Conservation (phyloP, 1,284 basidiomycete genomes). For the Pholiota adiposa region DNA sequence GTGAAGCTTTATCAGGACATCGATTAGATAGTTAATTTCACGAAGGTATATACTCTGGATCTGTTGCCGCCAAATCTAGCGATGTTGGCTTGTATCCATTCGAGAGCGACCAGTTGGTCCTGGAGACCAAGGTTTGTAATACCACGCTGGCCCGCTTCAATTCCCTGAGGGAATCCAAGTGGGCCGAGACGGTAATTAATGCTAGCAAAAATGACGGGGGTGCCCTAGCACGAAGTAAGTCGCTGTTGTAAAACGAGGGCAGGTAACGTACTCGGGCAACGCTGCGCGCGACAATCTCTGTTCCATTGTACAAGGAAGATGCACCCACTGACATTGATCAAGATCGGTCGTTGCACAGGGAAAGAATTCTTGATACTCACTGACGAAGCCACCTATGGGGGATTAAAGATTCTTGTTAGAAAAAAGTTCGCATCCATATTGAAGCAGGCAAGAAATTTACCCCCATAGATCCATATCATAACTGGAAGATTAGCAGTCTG, state of each 20-base stretch:
- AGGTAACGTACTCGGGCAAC: constrained; percentile 7
- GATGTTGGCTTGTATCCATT: constrained; percentile 53
- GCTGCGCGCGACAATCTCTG: constrained; percentile 12
- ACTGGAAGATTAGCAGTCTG: constrained; percentile 15
- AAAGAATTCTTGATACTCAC: constrained; percentile 31
- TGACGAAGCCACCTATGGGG: background rate
- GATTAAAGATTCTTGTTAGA: constrained; percentile 19
- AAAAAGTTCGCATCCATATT: constrained; percentile 10
- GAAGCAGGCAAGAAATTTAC: background rate
- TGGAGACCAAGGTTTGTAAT: constrained; percentile 46
- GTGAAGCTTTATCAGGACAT: too few relatives aligned
- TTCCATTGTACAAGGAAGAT: constrained; percentile 17
- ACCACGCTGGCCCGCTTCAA: constrained; percentile 36
- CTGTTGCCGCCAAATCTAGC: constrained; percentile 51
- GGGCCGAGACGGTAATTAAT: constrained; percentile 57
- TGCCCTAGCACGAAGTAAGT: constrained; percentile 36
- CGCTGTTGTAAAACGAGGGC: background rate
- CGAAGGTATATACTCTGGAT: constrained; percentile 32
- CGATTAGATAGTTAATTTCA: too few relatives aligned
- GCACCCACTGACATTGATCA: constrained; percentile 4
- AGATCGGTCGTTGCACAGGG: constrained; percentile 26
- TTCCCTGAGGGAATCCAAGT: constrained; percentile 52
- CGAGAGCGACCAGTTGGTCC: constrained; percentile 44
- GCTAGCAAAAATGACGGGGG: constrained; percentile 55
- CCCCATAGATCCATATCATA: constrained; percentile 7